Conservation (phyloP, 352 stramenopile species). For the Aphanomyces stellatus region DNA sequence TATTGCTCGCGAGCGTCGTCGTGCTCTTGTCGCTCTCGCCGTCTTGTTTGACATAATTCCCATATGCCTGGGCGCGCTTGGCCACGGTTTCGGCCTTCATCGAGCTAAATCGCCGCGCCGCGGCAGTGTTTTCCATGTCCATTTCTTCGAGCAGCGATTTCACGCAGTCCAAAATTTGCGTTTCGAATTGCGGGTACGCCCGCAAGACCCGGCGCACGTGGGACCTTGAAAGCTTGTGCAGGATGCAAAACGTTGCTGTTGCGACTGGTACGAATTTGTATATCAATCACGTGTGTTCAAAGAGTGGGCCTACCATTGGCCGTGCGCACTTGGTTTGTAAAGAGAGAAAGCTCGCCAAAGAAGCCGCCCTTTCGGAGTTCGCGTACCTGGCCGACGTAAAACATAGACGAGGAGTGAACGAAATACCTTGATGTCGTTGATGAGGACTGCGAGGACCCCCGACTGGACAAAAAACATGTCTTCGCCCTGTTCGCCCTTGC, state of each 20-base stretch:
- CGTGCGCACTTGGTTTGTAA: conserved; percentile 48
- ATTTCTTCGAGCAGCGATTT: conserved; percentile 9
- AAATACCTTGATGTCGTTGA: conserved; percentile 46
- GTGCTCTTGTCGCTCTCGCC: too few species aligned
- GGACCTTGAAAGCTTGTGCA: conserved; percentile 6
- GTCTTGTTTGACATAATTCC: conserved; percentile 4
- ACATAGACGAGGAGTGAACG: too few species aligned
- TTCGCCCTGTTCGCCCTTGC: conserved; percentile 46
- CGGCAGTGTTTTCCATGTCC: conserved; percentile 8
- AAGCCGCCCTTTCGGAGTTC: conserved; percentile 58
- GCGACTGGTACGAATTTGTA: conserved; percentile 3
- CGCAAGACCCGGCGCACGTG: conserved; percentile 16
- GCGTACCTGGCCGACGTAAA: conserved; percentile 35
- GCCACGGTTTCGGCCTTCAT: neutral
- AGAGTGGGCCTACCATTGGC: conserved; percentile 24
- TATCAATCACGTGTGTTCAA: neutral
- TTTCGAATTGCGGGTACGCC: conserved; percentile 15
- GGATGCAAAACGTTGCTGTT: conserved; percentile 17
- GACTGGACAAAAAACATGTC: conserved; percentile 66
- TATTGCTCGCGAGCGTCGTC: too few species aligned
- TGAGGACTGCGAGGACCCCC: conserved; percentile 47
- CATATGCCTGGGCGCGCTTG: conserved; percentile 16
- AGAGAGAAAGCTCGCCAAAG: conserved; percentile 57
- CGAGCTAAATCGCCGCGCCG: neutral
- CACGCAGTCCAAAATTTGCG: conserved; percentile 14